phyloP scores from a whole-genome alignment of 768 basidiomycete genomes.

The Termitomyces sp. region DNA sequence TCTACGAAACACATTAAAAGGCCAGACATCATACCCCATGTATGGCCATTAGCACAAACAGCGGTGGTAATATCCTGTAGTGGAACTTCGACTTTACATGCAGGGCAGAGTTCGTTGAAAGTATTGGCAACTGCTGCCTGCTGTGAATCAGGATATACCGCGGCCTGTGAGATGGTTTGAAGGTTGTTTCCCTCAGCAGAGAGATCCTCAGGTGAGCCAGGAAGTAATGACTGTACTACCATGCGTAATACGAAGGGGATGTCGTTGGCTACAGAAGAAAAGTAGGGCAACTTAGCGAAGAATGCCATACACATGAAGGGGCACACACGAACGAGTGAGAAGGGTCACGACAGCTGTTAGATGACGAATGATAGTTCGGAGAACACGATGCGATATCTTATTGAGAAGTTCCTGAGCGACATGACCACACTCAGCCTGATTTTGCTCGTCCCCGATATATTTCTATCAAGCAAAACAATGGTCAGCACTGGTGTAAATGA shows the following conservation, averaged over 20 bases:
- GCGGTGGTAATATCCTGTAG: conserved; percentile 58
- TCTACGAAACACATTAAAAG: neutral
- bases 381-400: conserved; percentile 48
- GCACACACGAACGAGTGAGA: conserved; percentile 39
- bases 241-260: conserved; percentile 63
- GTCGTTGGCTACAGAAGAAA: conserved; percentile 43
- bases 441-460: conserved; percentile 38
- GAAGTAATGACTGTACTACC: conserved; percentile 55
- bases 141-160: conserved; percentile 20
- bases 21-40: conserved; percentile 60
- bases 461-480: conserved; percentile 30
- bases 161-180: conserved; percentile 22
- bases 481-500: neutral
- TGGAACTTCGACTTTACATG: conserved; percentile 61
- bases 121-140: conserved; percentile 31
- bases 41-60: conserved; percentile 67
- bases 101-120: conserved; percentile 69
- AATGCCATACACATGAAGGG: neutral
- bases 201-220: conserved; percentile 41
- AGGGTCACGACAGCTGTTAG: conserved; percentile 40
- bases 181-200: conserved; percentile 30
- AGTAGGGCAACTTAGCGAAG: neutral
- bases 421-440: conserved; percentile 43
- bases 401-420: conserved; percentile 50
- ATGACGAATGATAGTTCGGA: conserved; percentile 57